Evolutionary conservation across 2,329 filamentous ascomycete species (phyloP).

Genomic region (Botrytis paeoniae): DNA sequence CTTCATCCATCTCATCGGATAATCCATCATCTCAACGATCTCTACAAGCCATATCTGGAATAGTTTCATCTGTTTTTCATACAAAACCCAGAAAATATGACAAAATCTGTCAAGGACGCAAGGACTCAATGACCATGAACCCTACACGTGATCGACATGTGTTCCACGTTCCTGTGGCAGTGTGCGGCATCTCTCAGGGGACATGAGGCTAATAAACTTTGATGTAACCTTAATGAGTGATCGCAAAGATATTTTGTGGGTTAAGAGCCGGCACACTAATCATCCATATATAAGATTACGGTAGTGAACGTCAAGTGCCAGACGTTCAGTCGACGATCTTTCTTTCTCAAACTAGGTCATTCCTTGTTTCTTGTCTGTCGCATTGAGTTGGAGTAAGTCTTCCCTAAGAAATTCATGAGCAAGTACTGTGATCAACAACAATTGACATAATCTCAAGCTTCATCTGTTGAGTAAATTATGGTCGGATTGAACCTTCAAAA

Average conservation of each 20-base stretch:
- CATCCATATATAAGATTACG: not conserved
- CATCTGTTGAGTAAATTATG: not conserved
- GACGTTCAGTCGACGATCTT: not conserved
- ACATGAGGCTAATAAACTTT: not conserved
- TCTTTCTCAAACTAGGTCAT: not conserved
- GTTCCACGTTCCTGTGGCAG: not conserved
- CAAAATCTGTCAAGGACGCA: not conserved
- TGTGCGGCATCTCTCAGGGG: not conserved
- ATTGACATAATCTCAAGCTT: not conserved
- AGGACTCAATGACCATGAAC: not conserved
- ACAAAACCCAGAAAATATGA: not conserved
- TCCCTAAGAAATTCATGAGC: not conserved
- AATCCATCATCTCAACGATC: not conserved
- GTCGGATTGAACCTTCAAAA: not conserved
- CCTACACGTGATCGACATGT: slow-evolving; percentile 10
- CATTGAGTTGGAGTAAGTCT: not conserved
- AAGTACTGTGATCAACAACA: not conserved
- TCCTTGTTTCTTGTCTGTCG: not conserved
- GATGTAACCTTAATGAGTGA: not conserved
- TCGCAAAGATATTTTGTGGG: not conserved
- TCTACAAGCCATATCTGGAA: not conserved
- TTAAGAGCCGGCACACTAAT: not conserved
- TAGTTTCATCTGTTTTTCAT: not conserved
- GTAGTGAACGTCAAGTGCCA: not conserved
- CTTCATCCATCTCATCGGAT: not conserved